Evolutionary conservation across 1,284 basidiomycete genomes (phyloP).

Genomic region (Somion occarium): DNA sequence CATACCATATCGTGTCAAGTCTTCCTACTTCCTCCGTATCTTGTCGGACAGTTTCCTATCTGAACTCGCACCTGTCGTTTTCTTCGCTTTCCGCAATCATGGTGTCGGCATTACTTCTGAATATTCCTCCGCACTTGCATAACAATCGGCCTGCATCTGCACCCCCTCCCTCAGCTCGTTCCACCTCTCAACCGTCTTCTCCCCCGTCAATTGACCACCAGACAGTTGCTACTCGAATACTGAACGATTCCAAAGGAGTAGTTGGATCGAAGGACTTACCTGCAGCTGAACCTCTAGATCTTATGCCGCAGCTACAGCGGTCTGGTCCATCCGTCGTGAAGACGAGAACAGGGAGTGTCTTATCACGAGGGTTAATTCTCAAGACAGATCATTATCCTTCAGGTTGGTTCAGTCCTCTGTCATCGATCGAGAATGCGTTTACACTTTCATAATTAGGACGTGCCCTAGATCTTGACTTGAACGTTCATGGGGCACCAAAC

Average conservation of each 20-base stretch:
- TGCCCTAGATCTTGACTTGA: slow-evolving; percentile 87
- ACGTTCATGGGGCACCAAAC: slow-evolving; percentile 93
- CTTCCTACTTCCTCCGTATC: not conserved
- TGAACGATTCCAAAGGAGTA: not conserved
- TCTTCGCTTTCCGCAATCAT: not conserved
- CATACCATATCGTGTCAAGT: not conserved
- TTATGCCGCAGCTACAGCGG: slow-evolving; percentile 55
- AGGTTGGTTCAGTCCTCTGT: slow-evolving; percentile 37
- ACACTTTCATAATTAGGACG: slow-evolving; percentile 46
- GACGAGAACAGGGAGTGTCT: slow-evolving; percentile 81
- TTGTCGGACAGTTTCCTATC: not conserved
- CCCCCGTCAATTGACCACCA: not conserved
- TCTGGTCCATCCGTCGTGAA: slow-evolving; percentile 79
- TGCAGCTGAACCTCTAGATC: slow-evolving; percentile 37
- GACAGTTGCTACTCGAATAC: not conserved
- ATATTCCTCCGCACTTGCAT: not conserved
- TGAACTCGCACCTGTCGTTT: not conserved
- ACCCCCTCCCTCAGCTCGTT: not conserved
- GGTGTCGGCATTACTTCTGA: not conserved
- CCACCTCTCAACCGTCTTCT: not conserved
- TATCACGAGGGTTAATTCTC: slow-evolving; percentile 87
- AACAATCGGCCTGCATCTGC: not conserved
- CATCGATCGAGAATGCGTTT: not conserved
- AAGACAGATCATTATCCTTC: slow-evolving; percentile 94
- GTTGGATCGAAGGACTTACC: not conserved